Evolutionary conservation across 2,329 filamentous ascomycete species (phyloP), one percentile per base, ranked within the genome.

Genomic region (Ophiosphaerella korrae): DNA sequence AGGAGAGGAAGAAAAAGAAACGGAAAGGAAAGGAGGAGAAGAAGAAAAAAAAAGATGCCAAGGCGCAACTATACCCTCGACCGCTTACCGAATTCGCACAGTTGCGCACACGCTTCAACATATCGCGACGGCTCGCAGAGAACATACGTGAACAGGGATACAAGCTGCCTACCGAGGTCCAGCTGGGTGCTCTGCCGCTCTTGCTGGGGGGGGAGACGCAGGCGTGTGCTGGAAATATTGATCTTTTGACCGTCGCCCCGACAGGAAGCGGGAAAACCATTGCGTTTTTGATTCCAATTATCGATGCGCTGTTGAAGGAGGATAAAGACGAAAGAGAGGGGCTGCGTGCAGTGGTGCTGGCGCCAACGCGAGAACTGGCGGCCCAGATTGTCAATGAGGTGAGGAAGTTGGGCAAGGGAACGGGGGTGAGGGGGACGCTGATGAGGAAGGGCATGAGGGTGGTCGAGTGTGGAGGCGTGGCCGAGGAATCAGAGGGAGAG

Each of bases 211-310:
- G 80, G 54, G 77, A 0, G 74, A 85, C 61, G 7, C 57, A 49
- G 12, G 61, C 58, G 29, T 60, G 66, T 35, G 62, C 57, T 31
- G 63, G 67, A 4, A 76, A 78, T 11, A 78, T 93, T 4, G 88
- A 99, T 77, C 84, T 99, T 34, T 75, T 99, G 56, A 90, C 90
- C 0, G 86, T 97, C 37, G 94, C 94, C 3, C 94, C 94, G 1
- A 99, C 94, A 0, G 94, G 94, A 21, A 97, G 93, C 71, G 94
- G 94, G 38, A 99, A 99, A 79, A 99, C 94, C 0, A 79, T 99
- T 57, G 91, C 92, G 14, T 99, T 97, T 66, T 75, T 97, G 64
- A 89, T 99, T 36, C 92, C 93, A 0, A 82, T 92, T 3, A 86
- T 99, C 62, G 88, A 96, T 67, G 82, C 84, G 39, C 86, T 96